Conservation (phyloP, 306 rosid genomes). For the Cucumis hystrix region DNA sequence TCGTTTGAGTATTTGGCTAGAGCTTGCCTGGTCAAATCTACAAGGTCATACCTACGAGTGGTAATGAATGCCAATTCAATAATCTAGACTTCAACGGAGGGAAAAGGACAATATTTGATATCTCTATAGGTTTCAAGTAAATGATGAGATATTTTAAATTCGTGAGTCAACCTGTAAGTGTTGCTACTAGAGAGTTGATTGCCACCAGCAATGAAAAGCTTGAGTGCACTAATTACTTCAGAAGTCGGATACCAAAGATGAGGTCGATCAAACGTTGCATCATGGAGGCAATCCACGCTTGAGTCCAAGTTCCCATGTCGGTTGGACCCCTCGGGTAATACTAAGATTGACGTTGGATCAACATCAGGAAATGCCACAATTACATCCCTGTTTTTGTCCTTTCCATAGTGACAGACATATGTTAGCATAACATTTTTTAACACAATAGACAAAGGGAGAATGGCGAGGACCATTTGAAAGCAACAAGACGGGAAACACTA, state of each 20-base stretch:
- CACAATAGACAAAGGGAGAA: neutral
- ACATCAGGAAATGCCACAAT: conserved; percentile 84
- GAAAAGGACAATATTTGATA: neutral
- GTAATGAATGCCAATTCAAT: neutral
- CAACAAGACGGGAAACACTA: neutral
- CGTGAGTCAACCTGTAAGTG: conserved; percentile 44
- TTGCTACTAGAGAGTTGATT: conserved; percentile 40
- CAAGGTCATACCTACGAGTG: conserved; percentile 62
- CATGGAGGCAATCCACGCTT: conserved; percentile 3
- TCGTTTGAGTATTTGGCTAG: conserved; percentile 66
- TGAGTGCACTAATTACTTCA: conserved; percentile 57
- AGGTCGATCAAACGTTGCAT: conserved; percentile 46
- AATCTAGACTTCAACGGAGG: neutral
- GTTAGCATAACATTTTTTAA: neutral
- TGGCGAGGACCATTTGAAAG: neutral
- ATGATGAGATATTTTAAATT: neutral
- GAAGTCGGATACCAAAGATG: conserved; percentile 86
- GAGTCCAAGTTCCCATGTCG: conserved; percentile 18
- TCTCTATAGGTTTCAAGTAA: neutral
- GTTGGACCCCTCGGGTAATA: conserved; percentile 8
- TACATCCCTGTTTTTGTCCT: conserved; percentile 89
- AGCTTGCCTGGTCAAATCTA: conserved; percentile 80
- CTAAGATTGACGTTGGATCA: conserved; percentile 52
- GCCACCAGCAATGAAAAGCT: conserved; percentile 56
- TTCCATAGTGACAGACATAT: neutral